Percentiles rank a stretch among this genome's conserved stretches.
phyloP scores from a whole-genome alignment of 2,329 filamentous ascomycete species.

The Tolypocladium ophioglossoides region DNA sequence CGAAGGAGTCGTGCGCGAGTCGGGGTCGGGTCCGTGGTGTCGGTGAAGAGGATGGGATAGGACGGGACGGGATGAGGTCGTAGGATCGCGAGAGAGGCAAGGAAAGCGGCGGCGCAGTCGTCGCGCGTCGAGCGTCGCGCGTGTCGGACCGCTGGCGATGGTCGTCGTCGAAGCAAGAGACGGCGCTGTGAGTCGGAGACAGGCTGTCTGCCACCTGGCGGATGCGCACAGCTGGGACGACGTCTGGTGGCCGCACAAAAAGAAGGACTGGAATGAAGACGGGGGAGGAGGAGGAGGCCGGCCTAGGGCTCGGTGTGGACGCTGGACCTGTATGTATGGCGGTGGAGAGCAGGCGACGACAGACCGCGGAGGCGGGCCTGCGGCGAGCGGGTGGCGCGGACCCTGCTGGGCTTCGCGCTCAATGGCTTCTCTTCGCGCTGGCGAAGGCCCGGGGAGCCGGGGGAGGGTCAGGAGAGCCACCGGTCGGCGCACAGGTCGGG shows the following conservation, averaged over 20 bases:
- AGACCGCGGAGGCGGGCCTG: slow-evolving; percentile 1
- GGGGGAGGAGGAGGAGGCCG: slow-evolving; percentile 12
- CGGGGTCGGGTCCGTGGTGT: background rate
- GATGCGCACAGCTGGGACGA: slow-evolving; percentile 8
- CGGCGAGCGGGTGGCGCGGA: slow-evolving; percentile 2
- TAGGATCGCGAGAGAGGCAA: background rate
- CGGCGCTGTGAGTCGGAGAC: background rate
- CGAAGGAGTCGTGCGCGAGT: too few relatives aligned
- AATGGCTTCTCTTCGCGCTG: background rate
- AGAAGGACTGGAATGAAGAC: slow-evolving; percentile 22
- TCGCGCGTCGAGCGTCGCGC: slow-evolving; percentile 2
- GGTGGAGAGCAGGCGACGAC: slow-evolving; percentile 8
- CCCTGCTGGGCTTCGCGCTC: slow-evolving; percentile 1
- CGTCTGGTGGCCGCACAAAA: slow-evolving; percentile 11
- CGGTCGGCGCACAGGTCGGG: background rate
- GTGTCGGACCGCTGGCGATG: background rate
- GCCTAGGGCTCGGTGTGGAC: slow-evolving; percentile 5
- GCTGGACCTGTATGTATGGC: slow-evolving; percentile 10
- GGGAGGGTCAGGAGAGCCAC: background rate
- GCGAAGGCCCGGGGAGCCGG: background rate
- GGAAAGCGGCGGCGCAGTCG: background rate
- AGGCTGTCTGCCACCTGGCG: slow-evolving; percentile 2
- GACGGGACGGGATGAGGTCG: background rate
- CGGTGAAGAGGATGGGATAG: background rate
- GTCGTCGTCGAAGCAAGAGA: slow-evolving; percentile 6